Percentiles rank a stretch among this genome's conserved stretches.
Conservation (phyloP, 495 filamentous ascomycete genomes). For the Aspergillus nanangensis region DNA sequence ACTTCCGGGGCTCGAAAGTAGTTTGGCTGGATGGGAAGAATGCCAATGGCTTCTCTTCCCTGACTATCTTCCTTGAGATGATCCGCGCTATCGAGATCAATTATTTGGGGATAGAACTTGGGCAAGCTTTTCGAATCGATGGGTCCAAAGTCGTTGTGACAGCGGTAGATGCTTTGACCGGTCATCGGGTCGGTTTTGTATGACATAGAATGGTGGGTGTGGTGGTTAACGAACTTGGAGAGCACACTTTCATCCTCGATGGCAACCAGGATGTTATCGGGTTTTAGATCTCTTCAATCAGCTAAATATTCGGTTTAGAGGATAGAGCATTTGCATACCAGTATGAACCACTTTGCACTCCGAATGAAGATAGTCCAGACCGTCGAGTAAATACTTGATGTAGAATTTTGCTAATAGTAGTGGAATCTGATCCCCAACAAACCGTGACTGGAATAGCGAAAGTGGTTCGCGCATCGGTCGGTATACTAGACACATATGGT, state of each 20-base stretch:
- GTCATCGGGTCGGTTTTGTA: conserved; percentile 14
- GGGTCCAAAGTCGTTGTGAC: conserved; percentile 26
- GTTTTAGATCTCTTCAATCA: too few species aligned
- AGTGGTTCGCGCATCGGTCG: conserved; percentile 28
- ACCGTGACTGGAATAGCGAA: conserved; percentile 22
- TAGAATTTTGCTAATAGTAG: conserved; percentile 24
- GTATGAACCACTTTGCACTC: conserved; percentile 25
- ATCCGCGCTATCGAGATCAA: conserved; percentile 70
- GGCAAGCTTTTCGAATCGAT: conserved; percentile 9
- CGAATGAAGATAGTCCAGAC: conserved; percentile 34
- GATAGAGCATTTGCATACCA: conserved; percentile 5
- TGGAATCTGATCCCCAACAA: conserved; percentile 14
- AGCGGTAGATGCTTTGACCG: conserved; percentile 8
- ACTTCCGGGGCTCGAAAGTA: conserved; percentile 37
- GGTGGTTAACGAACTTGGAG: conserved; percentile 16
- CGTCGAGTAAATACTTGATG: conserved; percentile 24
- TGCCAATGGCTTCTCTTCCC: conserved; percentile 2
- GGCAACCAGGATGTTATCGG: conserved; percentile 28
- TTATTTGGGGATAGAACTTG: conserved; percentile 53
- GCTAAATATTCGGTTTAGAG: conserved; percentile 8
- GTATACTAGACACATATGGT: conserved; percentile 31
- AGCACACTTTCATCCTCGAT: conserved; percentile 27
- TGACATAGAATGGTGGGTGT: conserved; percentile 18
- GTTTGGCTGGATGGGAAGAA: conserved; percentile 30
- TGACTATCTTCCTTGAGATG: not conserved